These are phyloP conservation scores for Bretschneidera sinensis DNA, from an alignment of 345 rosid genomes.

Conservation along the genomic window DNA sequence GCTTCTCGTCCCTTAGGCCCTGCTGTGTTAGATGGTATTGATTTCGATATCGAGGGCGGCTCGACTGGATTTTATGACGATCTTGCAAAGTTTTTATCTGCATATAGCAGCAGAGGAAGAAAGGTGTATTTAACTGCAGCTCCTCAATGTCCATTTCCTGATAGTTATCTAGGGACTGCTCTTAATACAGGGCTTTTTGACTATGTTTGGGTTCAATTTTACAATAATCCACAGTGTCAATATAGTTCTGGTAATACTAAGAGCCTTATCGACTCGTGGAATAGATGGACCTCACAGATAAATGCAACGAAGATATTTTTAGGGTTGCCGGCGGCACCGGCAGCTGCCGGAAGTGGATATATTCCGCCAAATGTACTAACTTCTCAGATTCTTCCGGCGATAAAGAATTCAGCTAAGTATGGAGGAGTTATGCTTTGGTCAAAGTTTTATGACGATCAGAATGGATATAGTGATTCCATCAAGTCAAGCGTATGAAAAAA, in stretches of 20 bases:
- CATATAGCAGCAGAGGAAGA: constrained; percentile 24
- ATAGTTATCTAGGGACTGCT: constrained; percentile 36
- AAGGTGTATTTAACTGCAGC: constrained; percentile 60
- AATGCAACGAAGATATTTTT: constrained; percentile 32
- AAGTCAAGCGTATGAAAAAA: constrained; percentile 29
- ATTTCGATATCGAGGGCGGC: constrained; percentile 47
- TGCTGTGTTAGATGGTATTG: constrained; percentile 52
- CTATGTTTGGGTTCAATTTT: constrained; percentile 57
- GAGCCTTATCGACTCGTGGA: constrained; percentile 44
- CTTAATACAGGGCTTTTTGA: constrained; percentile 48
- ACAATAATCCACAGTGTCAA: constrained; percentile 58
- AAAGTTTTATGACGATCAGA: constrained; percentile 45
- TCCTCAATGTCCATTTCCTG: constrained; percentile 68
- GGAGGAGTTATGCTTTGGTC: constrained; percentile 73
- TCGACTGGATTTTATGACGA: constrained; percentile 36
- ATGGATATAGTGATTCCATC: constrained; percentile 50
- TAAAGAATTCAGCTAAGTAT: constrained; percentile 40
- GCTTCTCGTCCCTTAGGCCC: constrained; percentile 46
- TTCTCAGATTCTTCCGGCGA: constrained; percentile 36
- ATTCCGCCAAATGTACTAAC: constrained; percentile 37
- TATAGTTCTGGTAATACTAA: constrained; percentile 28
- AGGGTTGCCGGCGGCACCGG: constrained; percentile 55
- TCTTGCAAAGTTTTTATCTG: constrained; percentile 36
- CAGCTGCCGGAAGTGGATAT: constrained; percentile 53
- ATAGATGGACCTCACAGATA: constrained; percentile 45